These are phyloP conservation scores for Boletus rufocinnamomeus DNA, from an alignment of 768 basidiomycete species.

Conservation along the genomic window DNA sequence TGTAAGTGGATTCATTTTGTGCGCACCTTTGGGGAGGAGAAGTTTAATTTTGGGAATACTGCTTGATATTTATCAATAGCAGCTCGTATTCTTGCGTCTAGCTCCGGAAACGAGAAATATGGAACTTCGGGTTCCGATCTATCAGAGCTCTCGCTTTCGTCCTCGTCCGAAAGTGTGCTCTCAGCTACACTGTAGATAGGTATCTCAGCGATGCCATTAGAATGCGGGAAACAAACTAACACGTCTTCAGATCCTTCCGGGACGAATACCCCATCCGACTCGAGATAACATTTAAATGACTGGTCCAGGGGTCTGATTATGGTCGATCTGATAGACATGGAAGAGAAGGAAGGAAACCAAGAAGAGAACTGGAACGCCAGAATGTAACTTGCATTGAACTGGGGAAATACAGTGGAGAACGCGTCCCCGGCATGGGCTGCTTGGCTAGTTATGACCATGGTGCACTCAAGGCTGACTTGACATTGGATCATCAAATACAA, in stretches of 20 bases:
- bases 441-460: not conserved
- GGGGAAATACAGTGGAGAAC: conserved; percentile 47
- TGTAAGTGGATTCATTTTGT: not conserved
- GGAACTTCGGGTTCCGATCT: conserved; percentile 37
- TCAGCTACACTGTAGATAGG: conserved; percentile 44
- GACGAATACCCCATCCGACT: conserved; percentile 82
- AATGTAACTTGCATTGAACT: conserved; percentile 51
- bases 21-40: conserved; percentile 86
- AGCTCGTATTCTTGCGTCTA: conserved; percentile 72
- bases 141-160: conserved; percentile 40
- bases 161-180: conserved; percentile 63
- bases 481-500: not conserved
- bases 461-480: not conserved
- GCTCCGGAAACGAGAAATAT: conserved; percentile 73
- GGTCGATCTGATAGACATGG: conserved; percentile 68
- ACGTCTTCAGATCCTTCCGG: conserved; percentile 79
- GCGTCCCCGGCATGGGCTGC: not conserved
- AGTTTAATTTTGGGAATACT: conserved; percentile 96
- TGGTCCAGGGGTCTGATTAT: conserved; percentile 66
- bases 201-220: not conserved
- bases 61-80: conserved; percentile 71
- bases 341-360: conserved; percentile 77
- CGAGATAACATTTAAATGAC: conserved; percentile 70
- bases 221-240: conserved; percentile 44
- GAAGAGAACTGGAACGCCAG: conserved; percentile 79